Percentiles rank a stretch among this genome's conserved stretches.
These are phyloP conservation scores for Francoa sonchifolia DNA, from an alignment of 441 rosid genomes.

Conservation along the genomic window DNA sequence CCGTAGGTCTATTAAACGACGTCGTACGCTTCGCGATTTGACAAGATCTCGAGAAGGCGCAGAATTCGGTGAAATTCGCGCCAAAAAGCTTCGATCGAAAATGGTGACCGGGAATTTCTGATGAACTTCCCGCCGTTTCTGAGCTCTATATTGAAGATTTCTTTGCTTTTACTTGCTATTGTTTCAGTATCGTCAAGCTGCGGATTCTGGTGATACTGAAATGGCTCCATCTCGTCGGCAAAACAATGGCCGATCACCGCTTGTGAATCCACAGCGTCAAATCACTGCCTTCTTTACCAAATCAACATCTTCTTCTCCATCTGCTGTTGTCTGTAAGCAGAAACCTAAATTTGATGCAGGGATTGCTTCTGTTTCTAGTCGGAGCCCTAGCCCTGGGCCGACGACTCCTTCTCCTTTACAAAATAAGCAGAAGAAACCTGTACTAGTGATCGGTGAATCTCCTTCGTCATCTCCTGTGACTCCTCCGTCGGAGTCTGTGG, in stretches of 20 bases:
- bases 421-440: constrained; percentile 39
- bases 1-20: too few relatives aligned
- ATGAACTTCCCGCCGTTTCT: too few relatives aligned
- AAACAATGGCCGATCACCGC: constrained; percentile 63
- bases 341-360: constrained; percentile 26
- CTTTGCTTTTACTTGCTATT: too few relatives aligned
- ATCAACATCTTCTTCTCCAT: constrained; percentile 20
- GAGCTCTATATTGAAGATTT: too few relatives aligned
- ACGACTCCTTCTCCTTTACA: constrained; percentile 63
- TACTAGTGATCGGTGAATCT: constrained; percentile 48
- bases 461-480: constrained; percentile 28
- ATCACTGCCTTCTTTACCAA: constrained; percentile 54
- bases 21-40: too few relatives aligned
- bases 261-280: constrained; percentile 76
- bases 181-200: too few relatives aligned
- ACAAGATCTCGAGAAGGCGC: too few relatives aligned
- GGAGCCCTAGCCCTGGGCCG: constrained; percentile 30
- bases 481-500: constrained; percentile 19
- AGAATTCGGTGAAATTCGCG: too few relatives aligned
- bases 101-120: too few relatives aligned
- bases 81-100: too few relatives aligned
- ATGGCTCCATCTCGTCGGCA: constrained; percentile 72
- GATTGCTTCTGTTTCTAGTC: constrained; percentile 20
- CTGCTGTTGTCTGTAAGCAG: constrained; percentile 22
- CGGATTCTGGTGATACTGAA: too few relatives aligned